Conservation (phyloP, 768 basidiomycete genomes). For the Tricholoma bakamatsutake region DNA sequence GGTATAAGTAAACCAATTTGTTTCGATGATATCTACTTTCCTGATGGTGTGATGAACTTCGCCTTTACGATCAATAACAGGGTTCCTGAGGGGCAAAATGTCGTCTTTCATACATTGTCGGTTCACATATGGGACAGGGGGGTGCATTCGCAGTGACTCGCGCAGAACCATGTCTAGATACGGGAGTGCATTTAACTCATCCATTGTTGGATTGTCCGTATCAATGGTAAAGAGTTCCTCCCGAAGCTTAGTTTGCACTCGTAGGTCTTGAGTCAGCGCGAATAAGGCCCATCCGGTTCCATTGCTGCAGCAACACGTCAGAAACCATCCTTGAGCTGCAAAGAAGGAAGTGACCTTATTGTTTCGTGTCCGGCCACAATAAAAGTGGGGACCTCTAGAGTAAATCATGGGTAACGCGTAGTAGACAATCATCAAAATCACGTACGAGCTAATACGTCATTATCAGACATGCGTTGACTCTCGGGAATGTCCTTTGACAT, state of each 20-base stretch:
- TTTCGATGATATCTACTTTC: constrained; percentile 20
- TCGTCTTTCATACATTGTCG: constrained; percentile 48
- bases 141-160: constrained; percentile 52
- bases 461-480: constrained; percentile 15
- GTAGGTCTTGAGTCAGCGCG: constrained; percentile 41
- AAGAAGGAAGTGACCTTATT: constrained; percentile 24
- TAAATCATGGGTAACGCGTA: background rate
- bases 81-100: constrained; percentile 41
- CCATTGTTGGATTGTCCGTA: constrained; percentile 62
- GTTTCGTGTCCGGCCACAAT: constrained; percentile 45
- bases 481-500: constrained; percentile 34
- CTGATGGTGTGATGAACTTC: constrained; percentile 30
- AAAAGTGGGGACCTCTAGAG: constrained; percentile 43
- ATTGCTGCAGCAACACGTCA: constrained; percentile 21
- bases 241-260: constrained; percentile 50
- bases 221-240: constrained; percentile 47
- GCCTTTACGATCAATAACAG: constrained; percentile 40
- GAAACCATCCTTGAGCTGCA: background rate
- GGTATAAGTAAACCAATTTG: background rate
- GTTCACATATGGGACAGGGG: constrained; percentile 40
- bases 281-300: constrained; percentile 56
- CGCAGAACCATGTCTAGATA: constrained; percentile 66
- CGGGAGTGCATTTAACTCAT: constrained; percentile 56
- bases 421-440: no score
- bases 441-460: constrained; percentile 16